Evolutionary conservation across 148 eudicot genomes (phyloP), one percentile per base, ranked within the genome.

Genomic region (Rhododendron kiyosumense): DNA sequence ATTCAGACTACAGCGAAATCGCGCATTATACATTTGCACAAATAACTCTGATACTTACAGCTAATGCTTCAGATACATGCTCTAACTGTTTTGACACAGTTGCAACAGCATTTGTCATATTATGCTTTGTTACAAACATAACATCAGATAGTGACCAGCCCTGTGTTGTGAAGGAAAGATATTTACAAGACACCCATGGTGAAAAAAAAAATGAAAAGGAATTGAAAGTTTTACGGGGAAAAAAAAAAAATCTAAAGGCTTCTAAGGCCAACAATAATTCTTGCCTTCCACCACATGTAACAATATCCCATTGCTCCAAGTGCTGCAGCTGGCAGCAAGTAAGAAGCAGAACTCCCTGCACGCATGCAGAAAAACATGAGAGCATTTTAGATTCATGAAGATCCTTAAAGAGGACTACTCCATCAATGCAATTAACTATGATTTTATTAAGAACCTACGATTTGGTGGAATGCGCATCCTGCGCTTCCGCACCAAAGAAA

Each of bases 231-330:
- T 82, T 54, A 83, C 38, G 7, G 7, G 3, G 3, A n/a, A 2
- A 20, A 12, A 79, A 67, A 12, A 77, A 71, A 57, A 67, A 0
- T 38, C 48, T 13, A 36, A 59, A 59, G 57, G 89, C 82, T 85
- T 51, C 54, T 41, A 63, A 63, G 59, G 86, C 61, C 57, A 84
- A 13, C 36, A 79, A 79, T 38, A 85, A 84, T 74, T 79, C 92
- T 88, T 85, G 90, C 99, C 98, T 96, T 96, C 99, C 98, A 96
- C 99, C 98, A 91, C 98, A 96, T 96, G 87, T 94, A 96, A 86
- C 98, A 95, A 82, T 96, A 95, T 79, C 98, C 99, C 98, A 95
- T 90, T 24, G 98, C 98, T 86, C 99, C 99, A 79, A 95, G 22
- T 22, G 99, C 96, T 83, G 98, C 98, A 84, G 99, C 97, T 81